A percentile compares a stretch with the other conserved stretches of the same genome.
These are phyloP conservation scores for Candida arabinofermentans DNA, from an alignment of 805 yeast species.

Conservation along the genomic window DNA sequence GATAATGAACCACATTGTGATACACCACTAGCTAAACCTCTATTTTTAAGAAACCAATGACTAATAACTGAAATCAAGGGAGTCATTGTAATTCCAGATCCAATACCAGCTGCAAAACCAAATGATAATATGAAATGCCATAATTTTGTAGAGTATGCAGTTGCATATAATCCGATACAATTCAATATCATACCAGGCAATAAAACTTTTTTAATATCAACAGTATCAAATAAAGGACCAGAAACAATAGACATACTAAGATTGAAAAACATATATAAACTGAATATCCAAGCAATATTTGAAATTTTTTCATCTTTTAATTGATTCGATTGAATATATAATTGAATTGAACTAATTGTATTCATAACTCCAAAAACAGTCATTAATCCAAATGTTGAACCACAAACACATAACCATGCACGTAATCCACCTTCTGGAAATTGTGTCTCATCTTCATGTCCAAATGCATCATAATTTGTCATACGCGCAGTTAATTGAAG, in stretches of 20 bases:
- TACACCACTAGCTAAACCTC: slow-evolving; percentile 53
- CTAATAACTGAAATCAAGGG: slow-evolving; percentile 61
- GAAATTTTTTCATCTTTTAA: slow-evolving; percentile 42
- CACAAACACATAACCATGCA: slow-evolving; percentile 56
- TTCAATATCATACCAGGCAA: slow-evolving; percentile 42
- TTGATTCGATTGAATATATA: slow-evolving; percentile 58
- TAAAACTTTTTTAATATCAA: slow-evolving; percentile 50
- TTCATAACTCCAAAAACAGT: slow-evolving; percentile 57
- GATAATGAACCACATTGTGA: slow-evolving; percentile 52
- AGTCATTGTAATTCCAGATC: slow-evolving; percentile 56
- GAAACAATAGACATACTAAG: slow-evolving; percentile 37
- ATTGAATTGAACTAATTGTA: slow-evolving; percentile 58
- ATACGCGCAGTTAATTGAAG: neutral
- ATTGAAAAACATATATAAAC: slow-evolving; percentile 49
- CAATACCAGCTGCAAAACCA: slow-evolving; percentile 54
- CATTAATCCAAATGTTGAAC: slow-evolving; percentile 53
- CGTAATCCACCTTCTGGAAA: slow-evolving; percentile 60
- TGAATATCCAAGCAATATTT: slow-evolving; percentile 64
- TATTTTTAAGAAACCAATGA: slow-evolving; percentile 58
- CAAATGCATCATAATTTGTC: slow-evolving; percentile 18
- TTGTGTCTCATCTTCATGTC: slow-evolving; percentile 21
- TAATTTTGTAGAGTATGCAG: slow-evolving; percentile 45
- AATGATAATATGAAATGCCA: slow-evolving; percentile 59
- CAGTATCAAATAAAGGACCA: slow-evolving; percentile 56
- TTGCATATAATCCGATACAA: slow-evolving; percentile 49